Evolutionary conservation across 1,139 yeast genomes (phyloP).

Genomic region (Fermentozyma sake): DNA sequence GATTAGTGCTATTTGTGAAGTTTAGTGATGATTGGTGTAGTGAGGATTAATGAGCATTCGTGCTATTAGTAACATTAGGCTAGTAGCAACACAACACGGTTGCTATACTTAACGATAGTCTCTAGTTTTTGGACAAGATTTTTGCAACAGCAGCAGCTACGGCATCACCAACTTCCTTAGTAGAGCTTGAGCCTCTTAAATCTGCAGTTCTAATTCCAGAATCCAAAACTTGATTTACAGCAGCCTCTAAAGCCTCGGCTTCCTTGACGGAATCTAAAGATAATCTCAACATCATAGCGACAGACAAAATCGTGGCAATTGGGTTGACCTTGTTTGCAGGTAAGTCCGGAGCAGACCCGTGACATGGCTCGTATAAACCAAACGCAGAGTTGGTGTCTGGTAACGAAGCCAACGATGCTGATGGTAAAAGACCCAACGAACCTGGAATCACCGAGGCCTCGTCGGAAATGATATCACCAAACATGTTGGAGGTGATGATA

Average conservation of each 20-base stretch:
- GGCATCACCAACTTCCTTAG: conserved; percentile 92
- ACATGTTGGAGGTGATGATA: conserved; percentile 90
- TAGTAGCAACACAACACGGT: too few species aligned
- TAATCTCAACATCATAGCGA: conserved; percentile 94
- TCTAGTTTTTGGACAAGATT: too few species aligned
- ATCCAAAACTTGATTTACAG: conserved; percentile 80
- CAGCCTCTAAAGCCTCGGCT: conserved; percentile 85
- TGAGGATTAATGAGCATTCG: too few species aligned
- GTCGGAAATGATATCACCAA: conserved; percentile 96
- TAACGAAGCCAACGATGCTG: conserved; percentile 91
- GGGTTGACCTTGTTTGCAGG: conserved; percentile 88
- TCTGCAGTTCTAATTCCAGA: conserved; percentile 87
- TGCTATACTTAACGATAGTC: too few species aligned
- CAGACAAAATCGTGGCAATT: conserved; percentile 88
- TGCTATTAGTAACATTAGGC: too few species aligned
- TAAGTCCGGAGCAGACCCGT: conserved; percentile 97
- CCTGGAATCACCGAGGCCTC: conserved; percentile 98
- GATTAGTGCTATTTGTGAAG: too few species aligned
- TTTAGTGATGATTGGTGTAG: too few species aligned
- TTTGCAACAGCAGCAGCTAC: conserved; percentile 67
- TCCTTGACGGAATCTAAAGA: conserved; percentile 78
- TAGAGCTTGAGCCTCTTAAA: conserved; percentile 72
- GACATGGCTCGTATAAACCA: conserved; percentile 97
- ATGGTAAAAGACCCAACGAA: conserved; percentile 89
- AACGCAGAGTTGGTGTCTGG: conserved; percentile 93